Evolutionary conservation across 1,139 yeast species (phyloP), one percentile per base, ranked within the genome.

Genomic region (Hanseniaspora sp.): DNA sequence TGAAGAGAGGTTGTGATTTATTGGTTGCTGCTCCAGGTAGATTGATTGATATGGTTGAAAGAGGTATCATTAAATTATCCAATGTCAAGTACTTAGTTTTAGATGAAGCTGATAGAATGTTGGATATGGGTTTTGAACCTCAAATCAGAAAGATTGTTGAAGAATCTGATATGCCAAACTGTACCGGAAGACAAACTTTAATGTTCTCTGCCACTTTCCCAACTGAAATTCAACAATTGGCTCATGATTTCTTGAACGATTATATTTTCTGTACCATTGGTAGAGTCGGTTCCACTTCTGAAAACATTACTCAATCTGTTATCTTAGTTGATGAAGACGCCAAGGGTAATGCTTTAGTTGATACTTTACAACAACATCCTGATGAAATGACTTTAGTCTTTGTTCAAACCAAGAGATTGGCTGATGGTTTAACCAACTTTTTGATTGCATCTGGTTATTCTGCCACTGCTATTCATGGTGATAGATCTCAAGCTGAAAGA

Each of bases 81-180:
- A 87, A 86, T 74, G 88, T 92, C 73, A 87, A 86, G 72, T 92
- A 87, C 73, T 79, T 92, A 69, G 97, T 92, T 53, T 78, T 92
- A 62, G 98, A 92, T 74, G 98, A 92, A 78, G 98, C 98, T 68
- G 98, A 92, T 74, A 86, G 98, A 78, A 92, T 92, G 98, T 82
- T 92, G 74, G 98, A 92, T 82, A 92, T 92, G 98, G 98, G 98
- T 78, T 92, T 92, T 74, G 98, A 92, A 77, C 97, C 97, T 61
- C 98, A 92, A 78, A 92, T 92, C 69, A 86, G 98, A 79, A 86
- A 90, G 70, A 90, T 92, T 68, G 98, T 92, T 59, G 95, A 92
- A 73, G 95, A 86, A 63, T 90, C 94, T 76, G 96, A 87, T 70
- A 90, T 90, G 97, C 96, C 98, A 59, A 83, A 78, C 61, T 95